Conservation (phyloP, 306 rosid genomes). For the Phaseolus lunatus region DNA sequence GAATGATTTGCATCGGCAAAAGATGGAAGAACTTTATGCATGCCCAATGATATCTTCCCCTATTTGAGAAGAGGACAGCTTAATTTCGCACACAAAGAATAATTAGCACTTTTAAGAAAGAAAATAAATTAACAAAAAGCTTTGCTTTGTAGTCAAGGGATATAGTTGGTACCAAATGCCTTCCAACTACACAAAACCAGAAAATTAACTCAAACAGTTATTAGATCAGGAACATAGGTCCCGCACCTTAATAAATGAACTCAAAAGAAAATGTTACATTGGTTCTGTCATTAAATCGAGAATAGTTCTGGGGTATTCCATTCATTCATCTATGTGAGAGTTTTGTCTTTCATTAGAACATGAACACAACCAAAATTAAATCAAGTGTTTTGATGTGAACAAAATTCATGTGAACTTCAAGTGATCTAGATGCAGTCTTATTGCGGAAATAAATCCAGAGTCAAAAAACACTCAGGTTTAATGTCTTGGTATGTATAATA, state of each 20-base stretch:
- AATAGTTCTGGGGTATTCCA: background rate
- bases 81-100: constrained; percentile 20
- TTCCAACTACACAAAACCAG: constrained; percentile 42
- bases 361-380: background rate
- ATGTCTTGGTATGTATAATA: background rate
- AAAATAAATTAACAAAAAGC: constrained; percentile 27
- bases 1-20: constrained; percentile 33
- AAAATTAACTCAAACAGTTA: constrained; percentile 23
- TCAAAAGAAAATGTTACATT: background rate
- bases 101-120: constrained; percentile 24
- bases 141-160: constrained; percentile 55
- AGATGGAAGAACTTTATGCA: constrained; percentile 45
- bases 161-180: constrained; percentile 54
- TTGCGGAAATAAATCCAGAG: background rate
- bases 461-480: background rate
- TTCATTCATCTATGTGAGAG: background rate
- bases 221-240: constrained; percentile 33
- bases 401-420: background rate
- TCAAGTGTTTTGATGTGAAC: background rate
- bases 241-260: constrained; percentile 38
- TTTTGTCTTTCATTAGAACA: background rate
- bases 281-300: background rate
- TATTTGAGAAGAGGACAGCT: constrained; percentile 40
- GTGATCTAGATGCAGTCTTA: background rate
- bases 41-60: constrained; percentile 46